Base-by-base conservation (phyloP, 1,139 yeast species). In the Eremothecium gossypii region DNA sequence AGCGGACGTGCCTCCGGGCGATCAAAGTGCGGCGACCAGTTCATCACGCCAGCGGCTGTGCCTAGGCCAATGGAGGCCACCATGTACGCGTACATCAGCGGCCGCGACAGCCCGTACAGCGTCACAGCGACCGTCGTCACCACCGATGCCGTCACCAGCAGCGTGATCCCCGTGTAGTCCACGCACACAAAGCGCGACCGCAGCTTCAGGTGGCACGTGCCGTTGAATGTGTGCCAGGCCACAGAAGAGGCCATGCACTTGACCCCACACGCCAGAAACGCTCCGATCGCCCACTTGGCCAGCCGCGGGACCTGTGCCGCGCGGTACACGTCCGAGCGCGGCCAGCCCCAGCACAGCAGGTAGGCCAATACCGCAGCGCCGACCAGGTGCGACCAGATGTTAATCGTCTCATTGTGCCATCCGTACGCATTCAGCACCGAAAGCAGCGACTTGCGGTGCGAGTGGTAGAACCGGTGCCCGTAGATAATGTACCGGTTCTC, bases 101-200 rank as follows among this genome's bases (percentile, higher is more conserved):
- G 59, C 30, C 63, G 57, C 3, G 84, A 79, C 52, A 77, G 74
- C 49, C 81, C 70, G 58, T 76, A 80, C 45, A 91, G 71, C 1
- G 91, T 74, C 31, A 86, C 76, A 60, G 84, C 87, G 61, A 89
- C 96, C 0, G 91, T 82, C 4, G 95, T 77, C 35, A 91, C 69
- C 40, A 91, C 83, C 1, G 95, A 84, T n/a, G 94, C 89, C 0
- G 96, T 83, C 51, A 91, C 87, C 48, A 91, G 68, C 9, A 87
- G 74, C 0, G 96, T 86, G 52, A 91, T 91, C 1, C 98, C 98
- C 7, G 95, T 83, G 61, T 91, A 91, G 65, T 91, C 98, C 38
- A 89, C 79, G 63, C 98, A 91, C 0, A 96, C 96, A 64, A 84
- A 85, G 45, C 76, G 74, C 48, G 79, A 72, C 58, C 95, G 73